Evolutionary conservation across 441 rosid species (phyloP).

Genomic region (Isatis lusitanica): DNA sequence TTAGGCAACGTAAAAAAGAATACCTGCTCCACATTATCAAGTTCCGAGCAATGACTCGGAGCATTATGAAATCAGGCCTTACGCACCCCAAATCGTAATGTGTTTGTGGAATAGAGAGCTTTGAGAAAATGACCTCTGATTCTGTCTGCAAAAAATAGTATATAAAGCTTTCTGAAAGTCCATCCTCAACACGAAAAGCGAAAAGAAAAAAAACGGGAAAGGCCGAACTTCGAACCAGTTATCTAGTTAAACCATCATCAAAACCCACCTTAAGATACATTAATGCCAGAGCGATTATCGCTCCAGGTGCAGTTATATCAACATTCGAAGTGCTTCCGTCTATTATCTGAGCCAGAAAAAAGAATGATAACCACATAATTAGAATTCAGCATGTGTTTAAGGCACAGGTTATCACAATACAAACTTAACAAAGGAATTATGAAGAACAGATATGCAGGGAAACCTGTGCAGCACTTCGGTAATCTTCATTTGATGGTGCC

Average conservation of each 20-base stretch:
- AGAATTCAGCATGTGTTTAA: conserved; percentile 1
- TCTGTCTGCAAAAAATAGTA: conserved; percentile 67
- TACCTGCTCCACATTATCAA: conserved; percentile 98
- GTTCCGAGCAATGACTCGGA: conserved; percentile 95
- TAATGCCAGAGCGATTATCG: conserved; percentile 82
- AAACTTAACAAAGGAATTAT: conserved; percentile 11
- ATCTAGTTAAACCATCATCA: conserved; percentile 25
- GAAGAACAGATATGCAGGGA: conserved; percentile 28
- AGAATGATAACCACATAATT: background rate
- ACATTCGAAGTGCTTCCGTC: conserved; percentile 79
- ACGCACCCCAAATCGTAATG: conserved; percentile 82
- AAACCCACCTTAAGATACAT: conserved; percentile 86
- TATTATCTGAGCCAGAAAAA: conserved; percentile 58
- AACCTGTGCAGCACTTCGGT: conserved; percentile 83
- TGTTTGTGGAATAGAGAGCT: conserved; percentile 86
- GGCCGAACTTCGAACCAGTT: conserved; percentile 16
- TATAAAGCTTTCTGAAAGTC: conserved; percentile 21
- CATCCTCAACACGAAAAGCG: conserved; percentile 10
- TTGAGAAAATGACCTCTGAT: conserved; percentile 71
- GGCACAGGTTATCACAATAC: conserved; percentile 7
- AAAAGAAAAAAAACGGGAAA: background rate
- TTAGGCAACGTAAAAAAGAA: conserved; percentile 10
- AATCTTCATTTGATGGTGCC: conserved; percentile 60
- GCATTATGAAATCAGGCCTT: conserved; percentile 98
- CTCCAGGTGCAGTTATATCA: conserved; percentile 99